Base-by-base conservation (phyloP, 768 basidiomycete genomes). In the Gyrodon lividus region DNA sequence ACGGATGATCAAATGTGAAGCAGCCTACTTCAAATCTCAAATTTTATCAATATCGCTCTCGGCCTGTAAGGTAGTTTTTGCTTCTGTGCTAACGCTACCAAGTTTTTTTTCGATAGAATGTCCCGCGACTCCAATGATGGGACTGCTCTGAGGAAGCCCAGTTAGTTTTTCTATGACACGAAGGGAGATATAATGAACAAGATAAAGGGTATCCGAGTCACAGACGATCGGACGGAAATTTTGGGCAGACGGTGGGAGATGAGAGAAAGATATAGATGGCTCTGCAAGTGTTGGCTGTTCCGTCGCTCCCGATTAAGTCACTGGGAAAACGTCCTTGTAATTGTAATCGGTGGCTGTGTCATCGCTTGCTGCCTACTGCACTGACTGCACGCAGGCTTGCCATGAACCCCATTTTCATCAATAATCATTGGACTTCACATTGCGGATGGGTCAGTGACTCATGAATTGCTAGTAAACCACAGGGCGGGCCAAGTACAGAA, bases 291-390 rank as follows among this genome's bases (percentile, higher is more conserved):
- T 6, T 16, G 33, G 49, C 46, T 23, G 42, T 50, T 50, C 52
- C 42, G 46, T 19, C 17, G 6, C 33, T 19, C 52, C 33, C 41
- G 45, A 50, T 57, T 43, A n/a, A n/a, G n/a, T n/a, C n/a, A n/a
- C n/a, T n/a, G 35, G 46, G 58, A 20, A 48, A 49, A 22, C 14
- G 30, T 10, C 13, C 28, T 33, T 24, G 20, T 24, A 51, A 24
- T 39, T 33, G 30, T 33, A 57, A 65, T 61, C 46, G 28, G 62
- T 66, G 66, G 66, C 68, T 59, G 57, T 58, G 54, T 47, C 10
- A 12, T 9, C 2, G 40, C 33, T 44, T 37, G 22, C 43, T 35
- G n/a, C n/a, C n/a, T n/a, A n/a, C n/a, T n/a, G n/a, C n/a, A n/a
- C n/a, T n/a, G n/a, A n/a, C n/a, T n/a, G n/a, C n/a, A n/a, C n/a